Evolutionary conservation across 129 eudicot genomes (phyloP), one percentile per base, ranked within the genome.

Genomic region (Pseudognaphalium luteoalbum): DNA sequence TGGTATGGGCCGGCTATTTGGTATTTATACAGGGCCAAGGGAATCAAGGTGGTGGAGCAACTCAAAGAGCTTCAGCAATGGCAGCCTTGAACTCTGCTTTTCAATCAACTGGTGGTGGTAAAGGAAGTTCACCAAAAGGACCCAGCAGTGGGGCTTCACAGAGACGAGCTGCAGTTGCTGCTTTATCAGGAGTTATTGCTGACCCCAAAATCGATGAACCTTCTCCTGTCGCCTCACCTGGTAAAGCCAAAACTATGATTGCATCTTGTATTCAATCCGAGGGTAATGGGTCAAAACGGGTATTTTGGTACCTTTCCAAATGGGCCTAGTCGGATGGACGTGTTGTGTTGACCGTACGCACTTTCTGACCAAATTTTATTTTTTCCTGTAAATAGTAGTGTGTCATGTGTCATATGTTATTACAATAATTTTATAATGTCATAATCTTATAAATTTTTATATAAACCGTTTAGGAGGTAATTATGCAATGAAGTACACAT

Each of bases 121-220:
- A 86, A 62, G 66, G 73, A 44, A 35, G 86, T 78, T 67, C 91
- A 12, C 73, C 85, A 57, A 85, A 86, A 73, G 81, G 85, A 68
- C 20, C 67, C 20, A 71, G 85, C 63, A 84, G 67, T 42, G 90
- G 90, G n/a, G 16, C 54, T 7, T 91, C 99, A 84, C 99, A 94
- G 78, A 84, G 99, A 87, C 89, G 97, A 65, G 99, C 99, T 76
- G 99, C 97, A 47, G 96, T 94, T 60, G 99, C 99, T 82, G 99
- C 99, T 62, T 84, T 94, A 59, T 94, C 99, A 4, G 61, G 71
- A 5, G 99, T 92, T 80, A 85, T 94, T 78, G 85, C 91, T 75
- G 99, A 96, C 79, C 82, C 84, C 63, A 68, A 70, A 6, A 78
- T 91, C 25, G 87, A 86, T 7, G 91, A 87, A 1, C 83, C 84